These are phyloP conservation scores for Teunomyces gatunensis DNA, from an alignment of 805 yeast genomes.

Conservation along the genomic window DNA sequence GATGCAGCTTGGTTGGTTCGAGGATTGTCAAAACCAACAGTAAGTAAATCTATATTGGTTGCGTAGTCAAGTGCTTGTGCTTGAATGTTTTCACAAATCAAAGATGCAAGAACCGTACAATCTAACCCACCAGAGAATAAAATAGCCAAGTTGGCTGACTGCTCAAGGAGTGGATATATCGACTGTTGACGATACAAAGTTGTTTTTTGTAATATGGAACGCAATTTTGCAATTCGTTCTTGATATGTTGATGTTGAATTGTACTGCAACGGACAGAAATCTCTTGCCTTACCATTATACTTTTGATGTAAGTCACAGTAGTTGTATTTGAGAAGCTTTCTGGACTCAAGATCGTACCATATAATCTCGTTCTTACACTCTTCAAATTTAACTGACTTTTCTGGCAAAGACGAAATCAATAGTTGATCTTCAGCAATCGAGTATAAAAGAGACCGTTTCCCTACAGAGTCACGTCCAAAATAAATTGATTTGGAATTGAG, in stretches of 20 bases:
- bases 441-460: slow-evolving; percentile 74
- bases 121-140: slow-evolving; percentile 95
- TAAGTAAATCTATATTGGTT: slow-evolving; percentile 64
- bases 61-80: slow-evolving; percentile 10
- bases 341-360: slow-evolving; percentile 30
- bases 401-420: slow-evolving; percentile 34
- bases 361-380: slow-evolving; percentile 61
- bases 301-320: slow-evolving; percentile 2
- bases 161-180: slow-evolving; percentile 46
- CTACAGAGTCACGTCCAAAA: slow-evolving; percentile 84
- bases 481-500: slow-evolving; percentile 38
- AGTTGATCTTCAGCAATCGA: slow-evolving; percentile 29
- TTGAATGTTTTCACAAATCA: slow-evolving; percentile 31
- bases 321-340: not conserved
- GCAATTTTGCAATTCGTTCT: slow-evolving; percentile 8
- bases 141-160: slow-evolving; percentile 45
- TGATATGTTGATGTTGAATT: too few relatives aligned
- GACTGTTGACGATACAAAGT: slow-evolving; percentile 54
- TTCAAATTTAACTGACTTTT: slow-evolving; percentile 21
- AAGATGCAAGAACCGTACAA: slow-evolving; percentile 75
- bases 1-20: slow-evolving; percentile 59
- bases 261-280: not conserved
- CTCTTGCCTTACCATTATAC: not conserved
- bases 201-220: slow-evolving; percentile 31
- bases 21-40: slow-evolving; percentile 91